Evolutionary conservation across 148 eudicot species (phyloP).

Genomic region (Chenopodium suecicum): DNA sequence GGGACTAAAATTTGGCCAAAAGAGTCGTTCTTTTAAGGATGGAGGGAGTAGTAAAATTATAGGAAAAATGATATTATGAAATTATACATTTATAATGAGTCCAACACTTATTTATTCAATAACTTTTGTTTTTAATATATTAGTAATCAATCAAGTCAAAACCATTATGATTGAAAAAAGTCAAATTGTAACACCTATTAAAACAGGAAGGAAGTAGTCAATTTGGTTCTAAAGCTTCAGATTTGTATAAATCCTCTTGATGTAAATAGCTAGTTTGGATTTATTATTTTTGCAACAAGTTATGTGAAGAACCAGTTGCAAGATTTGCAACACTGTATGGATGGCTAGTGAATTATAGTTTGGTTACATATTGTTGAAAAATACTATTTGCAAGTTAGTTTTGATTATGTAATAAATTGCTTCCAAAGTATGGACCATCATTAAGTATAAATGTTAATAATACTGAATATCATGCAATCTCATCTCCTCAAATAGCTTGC

Average conservation of each 20-base stretch:
- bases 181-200: too few relatives aligned
- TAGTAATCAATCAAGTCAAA: too few relatives aligned
- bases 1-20: too few relatives aligned
- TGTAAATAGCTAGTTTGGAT: not conserved
- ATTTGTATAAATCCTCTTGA: not conserved
- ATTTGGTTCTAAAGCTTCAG: not conserved
- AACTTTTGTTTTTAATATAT: too few relatives aligned
- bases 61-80: too few relatives aligned
- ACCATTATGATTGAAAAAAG: too few relatives aligned
- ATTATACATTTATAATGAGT: too few relatives aligned
- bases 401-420: not conserved
- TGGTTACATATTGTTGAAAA: not conserved
- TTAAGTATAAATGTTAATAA: too few relatives aligned
- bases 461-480: not conserved
- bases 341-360: not conserved
- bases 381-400: not conserved
- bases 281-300: not conserved
- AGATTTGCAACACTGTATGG: not conserved
- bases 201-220: not conserved
- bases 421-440: not conserved
- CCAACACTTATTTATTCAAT: too few relatives aligned
- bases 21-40: too few relatives aligned
- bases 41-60: too few relatives aligned
- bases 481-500: not conserved
- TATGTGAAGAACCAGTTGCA: not conserved